A percentile compares a stretch with the other conserved stretches of the same genome.
phyloP scores from a whole-genome alignment of 495 filamentous ascomycete genomes.

The Neurospora intermedia region DNA sequence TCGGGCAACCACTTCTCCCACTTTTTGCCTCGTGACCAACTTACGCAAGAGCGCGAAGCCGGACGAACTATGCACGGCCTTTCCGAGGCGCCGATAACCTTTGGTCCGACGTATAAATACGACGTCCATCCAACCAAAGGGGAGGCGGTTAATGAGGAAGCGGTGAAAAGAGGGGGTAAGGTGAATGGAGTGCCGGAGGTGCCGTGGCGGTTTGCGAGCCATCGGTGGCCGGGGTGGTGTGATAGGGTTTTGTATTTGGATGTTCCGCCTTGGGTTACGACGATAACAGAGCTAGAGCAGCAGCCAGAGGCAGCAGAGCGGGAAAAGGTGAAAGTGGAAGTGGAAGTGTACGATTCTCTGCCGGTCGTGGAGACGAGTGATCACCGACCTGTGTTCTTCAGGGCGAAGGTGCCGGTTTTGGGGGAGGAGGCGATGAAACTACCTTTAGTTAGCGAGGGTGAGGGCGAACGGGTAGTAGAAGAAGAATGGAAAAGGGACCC shows the following conservation, averaged over 20 bases:
- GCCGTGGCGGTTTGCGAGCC: conserved; percentile 62
- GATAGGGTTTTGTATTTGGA: conserved; percentile 78
- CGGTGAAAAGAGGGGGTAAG: not conserved
- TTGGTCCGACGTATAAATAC: conserved; percentile 88
- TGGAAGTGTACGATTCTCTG: conserved; percentile 57
- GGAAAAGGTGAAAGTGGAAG: conserved; percentile 27
- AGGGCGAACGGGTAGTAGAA: not conserved
- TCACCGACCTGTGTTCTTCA: conserved; percentile 70
- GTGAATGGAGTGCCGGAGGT: conserved; percentile 23
- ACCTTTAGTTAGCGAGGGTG: not conserved
- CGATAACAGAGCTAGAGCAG: not conserved
- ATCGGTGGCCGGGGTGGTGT: conserved; percentile 89
- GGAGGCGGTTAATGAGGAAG: conserved; percentile 10
- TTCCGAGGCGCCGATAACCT: conserved; percentile 59
- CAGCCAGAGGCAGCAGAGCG: not conserved
- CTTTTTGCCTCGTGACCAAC: conserved; percentile 67
- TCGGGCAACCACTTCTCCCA: conserved; percentile 33
- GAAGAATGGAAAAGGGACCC: conserved; percentile 20
- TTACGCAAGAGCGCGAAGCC: conserved; percentile 53
- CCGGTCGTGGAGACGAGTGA: conserved; percentile 70
- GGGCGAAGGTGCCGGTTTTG: conserved; percentile 46
- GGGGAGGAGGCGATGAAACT: conserved; percentile 17
- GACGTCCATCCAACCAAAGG: conserved; percentile 23
- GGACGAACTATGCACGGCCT: conserved; percentile 65
- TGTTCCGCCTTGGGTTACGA: conserved; percentile 39